Evolutionary conservation across 1,284 basidiomycete genomes (phyloP).

Genomic region (Pulveroboletus sp.): DNA sequence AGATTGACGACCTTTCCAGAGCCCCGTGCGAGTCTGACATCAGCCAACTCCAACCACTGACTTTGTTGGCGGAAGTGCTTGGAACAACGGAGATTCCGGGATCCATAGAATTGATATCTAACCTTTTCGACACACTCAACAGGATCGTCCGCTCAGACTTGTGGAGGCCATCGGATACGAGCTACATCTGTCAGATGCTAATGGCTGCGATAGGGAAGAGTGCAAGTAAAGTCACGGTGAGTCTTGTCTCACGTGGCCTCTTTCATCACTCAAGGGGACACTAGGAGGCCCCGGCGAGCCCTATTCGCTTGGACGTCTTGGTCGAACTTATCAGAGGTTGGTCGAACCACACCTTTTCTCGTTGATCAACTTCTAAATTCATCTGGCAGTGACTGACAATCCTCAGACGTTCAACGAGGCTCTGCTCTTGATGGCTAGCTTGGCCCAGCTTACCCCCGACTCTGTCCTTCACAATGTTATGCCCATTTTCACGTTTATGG

Average conservation of each 20-base stretch:
- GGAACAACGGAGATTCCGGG: conserved; percentile 63
- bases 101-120: conserved; percentile 71
- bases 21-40: conserved; percentile 27
- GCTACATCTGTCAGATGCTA: conserved; percentile 84
- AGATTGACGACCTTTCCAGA: conserved; percentile 16
- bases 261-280: conserved; percentile 10
- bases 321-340: conserved; percentile 84
- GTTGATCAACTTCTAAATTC: conserved; percentile 1
- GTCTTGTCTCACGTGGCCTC: conserved; percentile 15
- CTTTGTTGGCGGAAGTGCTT: conserved; percentile 73
- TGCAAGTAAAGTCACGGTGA: conserved; percentile 61
- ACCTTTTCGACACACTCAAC: conserved; percentile 75
- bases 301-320: conserved; percentile 75
- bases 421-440: conserved; percentile 82
- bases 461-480: conserved; percentile 94
- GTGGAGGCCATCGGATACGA: conserved; percentile 58
- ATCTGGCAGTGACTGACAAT: conserved; percentile 72
- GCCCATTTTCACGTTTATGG: conserved; percentile 99
- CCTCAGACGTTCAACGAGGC: conserved; percentile 96
- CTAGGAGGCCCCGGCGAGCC: conserved; percentile 51
- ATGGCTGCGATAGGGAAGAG: conserved; percentile 80
- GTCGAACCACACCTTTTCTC: conserved; percentile 24
- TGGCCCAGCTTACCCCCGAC: conserved; percentile 86
- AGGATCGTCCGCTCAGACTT: conserved; percentile 55
- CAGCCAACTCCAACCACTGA: conserved; percentile 49